Conservation (phyloP, 106 monocot species). For the Dendrobium officinale region DNA sequence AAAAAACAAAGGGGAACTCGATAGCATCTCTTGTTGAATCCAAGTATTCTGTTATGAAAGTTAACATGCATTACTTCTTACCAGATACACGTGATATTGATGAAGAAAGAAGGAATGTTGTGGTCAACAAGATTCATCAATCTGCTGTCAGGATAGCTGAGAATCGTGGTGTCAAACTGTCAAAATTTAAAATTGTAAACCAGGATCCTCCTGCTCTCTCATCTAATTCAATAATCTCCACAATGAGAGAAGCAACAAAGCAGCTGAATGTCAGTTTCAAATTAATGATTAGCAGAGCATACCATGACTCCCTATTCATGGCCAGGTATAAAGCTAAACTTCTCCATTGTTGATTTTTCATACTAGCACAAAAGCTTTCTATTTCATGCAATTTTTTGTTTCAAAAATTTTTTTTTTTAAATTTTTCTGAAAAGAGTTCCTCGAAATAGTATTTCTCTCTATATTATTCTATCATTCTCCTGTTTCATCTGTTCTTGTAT, state of each 20-base stretch:
- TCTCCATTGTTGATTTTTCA: not conserved
- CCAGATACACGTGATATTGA: constrained; percentile 93
- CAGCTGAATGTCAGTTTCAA: constrained; percentile 67
- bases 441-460: not conserved
- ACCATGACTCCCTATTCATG: constrained; percentile 99
- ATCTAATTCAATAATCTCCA: constrained; percentile 45
- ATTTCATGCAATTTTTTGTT: not conserved
- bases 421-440: not conserved
- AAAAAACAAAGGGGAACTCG: not conserved
- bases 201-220: constrained; percentile 86
- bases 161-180: constrained; percentile 56
- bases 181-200: constrained; percentile 81
- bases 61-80: constrained; percentile 7
- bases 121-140: constrained; percentile 63
- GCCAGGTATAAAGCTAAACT: constrained; percentile 50
- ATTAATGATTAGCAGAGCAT: constrained; percentile 94
- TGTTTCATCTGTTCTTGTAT: not conserved
- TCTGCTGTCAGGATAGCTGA: constrained; percentile 64
- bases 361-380: not conserved
- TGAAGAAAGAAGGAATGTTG: constrained; percentile 71
- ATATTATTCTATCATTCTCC: not conserved
- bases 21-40: not conserved
- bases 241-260: constrained; percentile 50
- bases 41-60: not conserved
- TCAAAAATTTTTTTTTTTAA: not conserved